Evolutionary conservation across 345 rosid species (phyloP).

Genomic region (Isatis tinctoria): DNA sequence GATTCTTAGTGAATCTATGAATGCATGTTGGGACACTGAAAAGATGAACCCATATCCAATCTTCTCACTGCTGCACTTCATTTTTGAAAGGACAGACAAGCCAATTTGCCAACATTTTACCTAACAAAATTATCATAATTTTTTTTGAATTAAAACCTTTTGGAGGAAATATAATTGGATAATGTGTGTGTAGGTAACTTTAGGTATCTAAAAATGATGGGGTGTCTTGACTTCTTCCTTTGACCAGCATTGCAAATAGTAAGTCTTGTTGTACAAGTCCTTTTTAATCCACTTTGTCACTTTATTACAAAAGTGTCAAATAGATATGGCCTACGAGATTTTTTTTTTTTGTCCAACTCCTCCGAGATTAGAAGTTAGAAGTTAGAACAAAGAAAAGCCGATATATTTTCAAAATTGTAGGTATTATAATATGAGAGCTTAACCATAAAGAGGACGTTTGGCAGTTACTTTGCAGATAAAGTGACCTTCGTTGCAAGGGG

Average conservation of each 20-base stretch:
- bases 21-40: neutral
- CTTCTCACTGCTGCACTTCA: neutral
- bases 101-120: conserved; percentile 3
- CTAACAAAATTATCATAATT: conserved; percentile 2
- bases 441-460: too few relatives aligned
- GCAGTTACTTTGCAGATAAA: too few relatives aligned
- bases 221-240: conserved; percentile 3
- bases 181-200: conserved; percentile 10
- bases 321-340: neutral
- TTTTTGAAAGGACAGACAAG: neutral
- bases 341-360: too few relatives aligned
- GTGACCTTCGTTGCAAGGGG: too few relatives aligned
- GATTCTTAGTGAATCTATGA: neutral
- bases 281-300: conserved; percentile 15
- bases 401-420: neutral
- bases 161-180: neutral
- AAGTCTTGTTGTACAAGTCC: neutral
- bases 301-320: neutral
- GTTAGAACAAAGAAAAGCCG: neutral
- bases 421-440: too few relatives aligned
- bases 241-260: neutral
- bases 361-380: neutral
- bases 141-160: neutral
- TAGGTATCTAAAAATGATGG: conserved; percentile 2
- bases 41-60: neutral